Evolutionary conservation across 2,329 filamentous ascomycete genomes (phyloP).

Genomic region (Juglanconis juglandina): DNA sequence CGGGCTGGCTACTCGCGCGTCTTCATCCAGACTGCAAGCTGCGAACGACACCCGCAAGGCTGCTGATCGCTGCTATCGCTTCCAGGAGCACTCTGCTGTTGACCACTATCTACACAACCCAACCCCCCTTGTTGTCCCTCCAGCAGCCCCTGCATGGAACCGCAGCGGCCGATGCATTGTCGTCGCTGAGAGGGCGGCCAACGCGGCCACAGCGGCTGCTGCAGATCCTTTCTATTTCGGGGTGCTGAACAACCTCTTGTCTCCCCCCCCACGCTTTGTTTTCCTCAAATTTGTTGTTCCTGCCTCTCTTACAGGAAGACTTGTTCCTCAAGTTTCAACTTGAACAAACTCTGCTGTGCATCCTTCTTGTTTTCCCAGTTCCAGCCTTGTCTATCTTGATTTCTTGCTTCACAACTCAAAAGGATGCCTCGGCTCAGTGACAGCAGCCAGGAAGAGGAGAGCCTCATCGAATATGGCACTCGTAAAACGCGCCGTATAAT

Average conservation of each 20-base stretch:
- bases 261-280: not conserved
- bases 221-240: not conserved
- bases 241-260: not conserved
- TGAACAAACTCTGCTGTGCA: too few species aligned
- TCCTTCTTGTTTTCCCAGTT: not conserved
- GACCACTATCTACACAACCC: too few species aligned
- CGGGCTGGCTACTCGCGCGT: too few species aligned
- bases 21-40: too few species aligned
- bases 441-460: conserved; percentile 33
- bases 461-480: conserved; percentile 46
- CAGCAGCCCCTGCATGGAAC: too few species aligned
- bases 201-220: conserved; percentile 1
- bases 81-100: too few species aligned
- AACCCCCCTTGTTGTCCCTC: too few species aligned
- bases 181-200: not conserved
- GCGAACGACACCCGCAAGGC: too few species aligned
- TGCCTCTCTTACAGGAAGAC: not conserved
- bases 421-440: conserved; percentile 28
- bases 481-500: conserved; percentile 49
- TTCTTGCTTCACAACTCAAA: too few species aligned
- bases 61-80: too few species aligned
- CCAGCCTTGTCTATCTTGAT: not conserved
- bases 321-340: not conserved
- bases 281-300: not conserved
- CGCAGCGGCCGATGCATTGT: not conserved